Evolutionary conservation across 768 basidiomycete genomes (phyloP).

Genomic region (Mycena venus): DNA sequence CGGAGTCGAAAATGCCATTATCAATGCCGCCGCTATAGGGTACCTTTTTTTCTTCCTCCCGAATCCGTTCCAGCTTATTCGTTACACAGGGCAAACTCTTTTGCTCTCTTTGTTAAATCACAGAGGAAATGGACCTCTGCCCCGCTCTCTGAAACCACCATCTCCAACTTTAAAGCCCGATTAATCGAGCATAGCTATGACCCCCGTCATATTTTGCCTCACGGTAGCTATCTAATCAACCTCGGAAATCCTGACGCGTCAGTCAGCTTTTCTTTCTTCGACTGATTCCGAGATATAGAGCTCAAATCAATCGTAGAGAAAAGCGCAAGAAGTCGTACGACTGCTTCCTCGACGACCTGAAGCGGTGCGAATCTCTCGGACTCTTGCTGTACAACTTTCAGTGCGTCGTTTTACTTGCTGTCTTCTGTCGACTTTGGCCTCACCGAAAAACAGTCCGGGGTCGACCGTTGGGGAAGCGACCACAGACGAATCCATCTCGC

Average conservation of each 20-base stretch:
- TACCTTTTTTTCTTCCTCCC: slow-evolving; percentile 39
- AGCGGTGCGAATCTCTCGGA: slow-evolving; percentile 82
- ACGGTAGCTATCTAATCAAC: slow-evolving; percentile 90
- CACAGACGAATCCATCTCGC: slow-evolving; percentile 68
- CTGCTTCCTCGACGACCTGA: slow-evolving; percentile 88
- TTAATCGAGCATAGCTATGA: slow-evolving; percentile 75
- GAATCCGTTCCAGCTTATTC: neutral
- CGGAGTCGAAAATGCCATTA: slow-evolving; percentile 80
- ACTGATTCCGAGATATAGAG: neutral
- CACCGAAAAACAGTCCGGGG: slow-evolving; percentile 69
- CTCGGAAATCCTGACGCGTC: slow-evolving; percentile 84
- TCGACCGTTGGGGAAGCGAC: slow-evolving; percentile 83
- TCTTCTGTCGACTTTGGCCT: neutral
- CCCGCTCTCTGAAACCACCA: slow-evolving; percentile 63
- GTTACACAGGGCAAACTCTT: slow-evolving; percentile 79
- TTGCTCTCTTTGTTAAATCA: slow-evolving; percentile 88
- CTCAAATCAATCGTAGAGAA: slow-evolving; percentile 49
- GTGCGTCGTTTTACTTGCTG: slow-evolving; percentile 58
- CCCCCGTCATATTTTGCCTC: slow-evolving; percentile 76
- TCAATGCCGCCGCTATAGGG: slow-evolving; percentile 81
- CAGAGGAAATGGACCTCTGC: slow-evolving; percentile 86
- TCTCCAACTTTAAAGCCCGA: slow-evolving; percentile 70
- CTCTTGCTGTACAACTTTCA: slow-evolving; percentile 87
- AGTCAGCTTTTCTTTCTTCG: slow-evolving; percentile 40
- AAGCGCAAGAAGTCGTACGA: slow-evolving; percentile 80